Base-by-base conservation (phyloP, 2,329 filamentous ascomycete genomes). In the Sporothrix luriei region DNA sequence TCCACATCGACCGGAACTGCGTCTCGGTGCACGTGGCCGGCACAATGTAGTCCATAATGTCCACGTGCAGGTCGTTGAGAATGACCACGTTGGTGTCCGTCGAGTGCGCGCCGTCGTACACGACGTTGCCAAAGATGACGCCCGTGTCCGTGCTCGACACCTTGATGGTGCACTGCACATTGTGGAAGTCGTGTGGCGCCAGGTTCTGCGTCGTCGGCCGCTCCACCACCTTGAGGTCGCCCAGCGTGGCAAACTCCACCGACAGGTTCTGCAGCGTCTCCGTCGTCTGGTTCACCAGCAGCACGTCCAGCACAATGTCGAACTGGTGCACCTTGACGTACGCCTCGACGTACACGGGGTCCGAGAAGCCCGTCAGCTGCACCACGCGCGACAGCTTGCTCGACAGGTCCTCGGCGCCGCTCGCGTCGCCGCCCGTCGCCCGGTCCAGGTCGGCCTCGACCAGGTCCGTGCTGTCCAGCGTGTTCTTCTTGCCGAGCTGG, bases 1-100 rank as follows among this genome's bases (percentile, higher is more conserved):
- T 99, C 95, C 95, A 99, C 95, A 99, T 99, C n/a, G 93, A 97
- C 71, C 95, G 89, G 89, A 99, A 99, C 77, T 98, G 93, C 13
- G 94, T 97, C 84, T 99, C 95, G 4, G 93, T 95, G 84, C 95
- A 99, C 19, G 93, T 90, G 7, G 94, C 94, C 1, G 95, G 95
- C 78, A 98, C 94, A 76, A 99, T 99, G 82, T 99, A 99, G 82
- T 99, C 95, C 95, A 99, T 99, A 74, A 99, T 97, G 78, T 99
- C 95, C 70, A 98, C 94, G 77, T 99, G 95, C 40, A 99, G 89
- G 78, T 99, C 95, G 78, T 98, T 98, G 68, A 99, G 86, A 75
- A 99, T 99, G 69, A 99, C 95, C 10, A 99, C 95, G 74, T 97
- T 96, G 68, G 92, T 96, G 78, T 97, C 95, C 1, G 92, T 96